Evolutionary conservation across 305 asterid genomes (phyloP), one percentile per base, ranked within the genome.

Genomic region (Solanum hybrid): DNA sequence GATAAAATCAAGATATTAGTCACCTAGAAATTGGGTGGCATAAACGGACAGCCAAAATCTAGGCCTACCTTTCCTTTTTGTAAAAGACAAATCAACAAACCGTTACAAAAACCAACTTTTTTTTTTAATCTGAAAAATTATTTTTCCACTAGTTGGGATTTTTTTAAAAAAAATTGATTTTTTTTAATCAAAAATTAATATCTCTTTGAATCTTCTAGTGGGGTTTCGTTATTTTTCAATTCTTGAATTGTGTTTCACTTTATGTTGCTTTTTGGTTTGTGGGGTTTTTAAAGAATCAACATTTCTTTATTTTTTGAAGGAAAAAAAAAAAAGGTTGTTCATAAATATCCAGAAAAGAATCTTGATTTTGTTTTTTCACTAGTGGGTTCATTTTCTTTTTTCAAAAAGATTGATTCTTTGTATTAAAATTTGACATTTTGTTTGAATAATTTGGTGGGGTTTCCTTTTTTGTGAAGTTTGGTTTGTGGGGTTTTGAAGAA

Each of bases 21-120:
- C 31, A 51, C 29, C 87, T 84, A 84, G 12, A 51, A 51, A 84
- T 84, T 36, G 87, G 87, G 75, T 84, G 76, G 42, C 42, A 60
- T 84, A 51, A 10, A 51, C 40, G 22, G 76, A 84, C 87, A 84
- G 76, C 87, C 87, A 10, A 90, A 89, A 88, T 86, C 78, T 37
- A 75, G 45, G 26, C 87, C 64, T 8, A 40, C 17, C 80, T 88
- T 92, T 26, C 90, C 85, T 88, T 82, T 78, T 80, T 84, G 89
- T 80, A 90, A 90, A 91, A 90, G 94, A 93, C 94, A 94, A 92
- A 93, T 64, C 89, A 93, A 93, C 87, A 90, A 90, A 94, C 95
- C 91, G 95, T 95, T 95, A 81, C 78, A 73, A 86, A 35, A 71
- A 79, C 29, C 29, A 82, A 27, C 26, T 13, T 26, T 27, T 29